These are phyloP conservation scores for Lichtheimia ramosa DNA, from an alignment of 371 early-diverging fungal genomes.

Conservation along the genomic window DNA sequence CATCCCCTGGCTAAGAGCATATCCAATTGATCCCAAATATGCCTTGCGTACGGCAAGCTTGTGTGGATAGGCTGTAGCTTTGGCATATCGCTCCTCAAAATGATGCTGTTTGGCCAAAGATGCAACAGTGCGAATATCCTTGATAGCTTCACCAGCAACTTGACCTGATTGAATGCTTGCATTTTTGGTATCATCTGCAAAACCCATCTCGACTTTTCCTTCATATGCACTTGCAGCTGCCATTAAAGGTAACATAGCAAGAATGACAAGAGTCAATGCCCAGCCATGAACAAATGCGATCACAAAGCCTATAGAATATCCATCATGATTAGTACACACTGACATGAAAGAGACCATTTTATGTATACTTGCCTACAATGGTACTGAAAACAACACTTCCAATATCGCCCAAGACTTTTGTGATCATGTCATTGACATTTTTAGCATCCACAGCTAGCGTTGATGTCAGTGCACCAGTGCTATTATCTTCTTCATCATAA, in stretches of 20 bases:
- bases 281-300: conserved; percentile 57
- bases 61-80: conserved; percentile 67
- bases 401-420: conserved; percentile 56
- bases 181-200: conserved; percentile 58
- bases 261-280: conserved; percentile 59
- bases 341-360: not conserved
- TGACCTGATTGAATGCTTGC: conserved; percentile 71
- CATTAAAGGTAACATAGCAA: conserved; percentile 53
- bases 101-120: conserved; percentile 73
- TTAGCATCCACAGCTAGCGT: conserved; percentile 77
- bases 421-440: conserved; percentile 59
- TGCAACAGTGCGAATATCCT: conserved; percentile 86
- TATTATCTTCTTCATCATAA: conserved; percentile 80
- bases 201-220: conserved; percentile 45
- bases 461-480: conserved; percentile 75
- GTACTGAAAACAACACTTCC: conserved; percentile 46
- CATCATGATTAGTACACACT: not conserved
- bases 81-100: conserved; percentile 60
- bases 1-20: conserved; percentile 67
- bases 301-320: conserved; percentile 23
- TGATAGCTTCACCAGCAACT: conserved; percentile 82
- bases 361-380: conserved; percentile 25
- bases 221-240: conserved; percentile 43
- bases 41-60: conserved; percentile 59
- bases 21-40: conserved; percentile 59